Conservation (phyloP, 1,139 yeast species). For the Geotrichum candidum region DNA sequence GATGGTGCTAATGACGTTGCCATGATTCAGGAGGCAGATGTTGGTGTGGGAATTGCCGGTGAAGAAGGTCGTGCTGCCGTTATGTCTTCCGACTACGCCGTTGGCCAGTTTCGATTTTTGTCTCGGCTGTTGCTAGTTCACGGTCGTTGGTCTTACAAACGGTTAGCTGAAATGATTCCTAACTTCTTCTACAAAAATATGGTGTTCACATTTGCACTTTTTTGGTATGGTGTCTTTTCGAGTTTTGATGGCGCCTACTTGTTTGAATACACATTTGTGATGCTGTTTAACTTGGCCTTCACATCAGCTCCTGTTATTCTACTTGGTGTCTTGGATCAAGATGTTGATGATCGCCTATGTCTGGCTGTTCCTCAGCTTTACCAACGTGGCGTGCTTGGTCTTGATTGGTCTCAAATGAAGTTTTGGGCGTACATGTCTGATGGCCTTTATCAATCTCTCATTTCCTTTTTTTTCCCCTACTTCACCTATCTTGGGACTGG, state of each 20-base stretch:
- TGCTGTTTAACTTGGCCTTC: constrained; percentile 89
- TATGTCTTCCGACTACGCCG: constrained; percentile 95
- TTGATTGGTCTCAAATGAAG: constrained; percentile 73
- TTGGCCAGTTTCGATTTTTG: constrained; percentile 88
- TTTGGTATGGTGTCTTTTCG: constrained; percentile 86
- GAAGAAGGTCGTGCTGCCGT: constrained; percentile 99
- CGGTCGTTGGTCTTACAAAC: constrained; percentile 93
- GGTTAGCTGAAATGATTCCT: constrained; percentile 92
- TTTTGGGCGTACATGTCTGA: constrained; percentile 80
- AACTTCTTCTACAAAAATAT: constrained; percentile 88
- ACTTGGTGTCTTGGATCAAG: constrained; percentile 89
- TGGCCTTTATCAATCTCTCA: constrained; percentile 64
- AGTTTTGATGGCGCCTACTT: constrained; percentile 88
- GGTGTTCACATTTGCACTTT: constrained; percentile 78
- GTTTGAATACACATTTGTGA: constrained; percentile 86
- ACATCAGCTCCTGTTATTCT: constrained; percentile 91
- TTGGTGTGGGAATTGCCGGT: constrained; percentile 97
- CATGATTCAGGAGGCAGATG: constrained; percentile 97
- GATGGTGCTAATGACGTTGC: constrained; percentile 99
- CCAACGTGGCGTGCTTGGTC: constrained; percentile 72
- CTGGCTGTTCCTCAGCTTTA: constrained; percentile 82
- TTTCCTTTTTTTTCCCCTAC: constrained; percentile 86
- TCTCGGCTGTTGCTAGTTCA: constrained; percentile 76
- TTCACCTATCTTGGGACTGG: constrained; percentile 53
- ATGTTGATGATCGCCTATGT: constrained; percentile 74